These are phyloP conservation scores for Boletus rubescentipes DNA, from an alignment of 768 basidiomycete genomes.

Conservation along the genomic window DNA sequence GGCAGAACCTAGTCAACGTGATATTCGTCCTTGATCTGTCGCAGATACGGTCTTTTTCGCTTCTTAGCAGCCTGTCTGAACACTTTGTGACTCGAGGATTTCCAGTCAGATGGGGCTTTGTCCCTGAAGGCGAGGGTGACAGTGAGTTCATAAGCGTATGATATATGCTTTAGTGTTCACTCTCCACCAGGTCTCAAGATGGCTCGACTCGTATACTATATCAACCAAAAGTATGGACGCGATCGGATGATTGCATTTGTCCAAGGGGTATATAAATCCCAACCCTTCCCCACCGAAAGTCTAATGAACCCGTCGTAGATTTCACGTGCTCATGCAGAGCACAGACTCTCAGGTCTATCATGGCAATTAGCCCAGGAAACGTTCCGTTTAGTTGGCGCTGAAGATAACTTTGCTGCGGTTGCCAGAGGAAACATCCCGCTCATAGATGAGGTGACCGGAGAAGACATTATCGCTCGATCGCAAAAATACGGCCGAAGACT, in stretches of 20 bases:
- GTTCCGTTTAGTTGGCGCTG: constrained; percentile 39
- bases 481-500: constrained; percentile 59
- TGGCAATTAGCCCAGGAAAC: constrained; percentile 43
- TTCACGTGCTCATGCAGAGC: constrained; percentile 35
- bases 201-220: constrained; percentile 70
- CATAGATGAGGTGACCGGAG: constrained; percentile 28
- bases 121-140: constrained; percentile 57
- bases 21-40: constrained; percentile 83
- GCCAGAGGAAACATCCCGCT: constrained; percentile 27
- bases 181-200: constrained; percentile 54
- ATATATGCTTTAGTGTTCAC: not conserved
- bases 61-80: constrained; percentile 62
- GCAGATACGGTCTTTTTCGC: constrained; percentile 52
- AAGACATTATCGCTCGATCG: constrained; percentile 43
- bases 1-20: constrained; percentile 80
- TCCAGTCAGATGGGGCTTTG: constrained; percentile 84
- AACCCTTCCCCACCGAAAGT: not conserved
- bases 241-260: constrained; percentile 64
- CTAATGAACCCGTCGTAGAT: constrained; percentile 31
- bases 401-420: constrained; percentile 42
- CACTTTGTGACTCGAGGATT: constrained; percentile 70
- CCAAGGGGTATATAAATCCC: constrained; percentile 39
- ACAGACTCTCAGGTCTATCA: constrained; percentile 35
- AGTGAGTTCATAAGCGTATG: constrained; percentile 22
- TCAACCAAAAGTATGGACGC: constrained; percentile 62